These are phyloP conservation scores for Penicillium argentinense DNA, from an alignment of 495 filamentous ascomycete genomes.

Conservation along the genomic window DNA sequence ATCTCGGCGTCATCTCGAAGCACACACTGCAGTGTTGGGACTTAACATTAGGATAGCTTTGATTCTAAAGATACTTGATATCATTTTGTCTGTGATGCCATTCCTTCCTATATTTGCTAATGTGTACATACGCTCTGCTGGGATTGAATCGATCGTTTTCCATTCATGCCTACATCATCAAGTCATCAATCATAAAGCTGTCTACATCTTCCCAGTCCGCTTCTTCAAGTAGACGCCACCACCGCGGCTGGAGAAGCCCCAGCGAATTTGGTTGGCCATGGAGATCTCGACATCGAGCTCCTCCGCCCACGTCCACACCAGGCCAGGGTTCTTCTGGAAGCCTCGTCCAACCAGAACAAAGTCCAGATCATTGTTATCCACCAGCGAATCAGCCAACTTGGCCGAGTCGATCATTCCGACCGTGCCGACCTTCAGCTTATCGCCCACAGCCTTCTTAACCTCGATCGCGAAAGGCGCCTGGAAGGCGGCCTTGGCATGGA, in stretches of 20 bases:
- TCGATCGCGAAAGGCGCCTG: constrained; percentile 61
- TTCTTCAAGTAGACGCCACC: constrained; percentile 25
- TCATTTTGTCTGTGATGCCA: too few relatives aligned
- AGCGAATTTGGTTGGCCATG: constrained; percentile 67
- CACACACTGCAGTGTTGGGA: too few relatives aligned
- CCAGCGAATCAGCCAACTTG: constrained; percentile 50
- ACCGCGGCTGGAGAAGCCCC: constrained; percentile 43
- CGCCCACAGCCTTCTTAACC: constrained; percentile 59
- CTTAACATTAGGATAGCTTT: too few relatives aligned
- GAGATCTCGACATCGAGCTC: constrained; percentile 62
- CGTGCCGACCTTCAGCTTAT: constrained; percentile 54
- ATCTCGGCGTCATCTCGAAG: too few relatives aligned
- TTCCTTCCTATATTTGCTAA: too few relatives aligned
- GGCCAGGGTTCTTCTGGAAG: constrained; percentile 68
- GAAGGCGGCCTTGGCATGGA: constrained; percentile 57
- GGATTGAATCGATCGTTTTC: too few relatives aligned
- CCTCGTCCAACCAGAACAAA: constrained; percentile 59
- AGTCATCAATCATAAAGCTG: background rate
- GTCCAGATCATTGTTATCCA: constrained; percentile 59
- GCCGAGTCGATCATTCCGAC: constrained; percentile 64
- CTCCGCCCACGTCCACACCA: constrained; percentile 69
- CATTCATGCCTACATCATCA: background rate
- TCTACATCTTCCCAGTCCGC: constrained; percentile 18
- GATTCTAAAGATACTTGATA: too few relatives aligned
- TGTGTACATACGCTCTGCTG: too few relatives aligned